Evolutionary conservation across 2,329 filamentous ascomycete genomes (phyloP).

Genomic region (Claviceps humidiphila): DNA sequence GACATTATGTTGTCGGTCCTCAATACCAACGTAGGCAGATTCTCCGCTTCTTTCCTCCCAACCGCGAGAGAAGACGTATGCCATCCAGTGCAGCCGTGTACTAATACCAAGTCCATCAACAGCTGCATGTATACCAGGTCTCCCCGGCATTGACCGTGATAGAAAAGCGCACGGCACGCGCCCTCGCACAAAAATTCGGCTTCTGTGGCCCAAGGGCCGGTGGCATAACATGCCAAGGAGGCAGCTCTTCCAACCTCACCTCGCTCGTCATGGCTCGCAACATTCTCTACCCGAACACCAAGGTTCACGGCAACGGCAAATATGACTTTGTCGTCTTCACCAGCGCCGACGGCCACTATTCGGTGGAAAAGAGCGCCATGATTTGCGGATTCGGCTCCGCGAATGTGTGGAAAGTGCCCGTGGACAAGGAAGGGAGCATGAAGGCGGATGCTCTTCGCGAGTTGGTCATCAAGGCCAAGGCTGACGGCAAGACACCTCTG

Average conservation of each 20-base stretch:
- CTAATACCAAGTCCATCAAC: slow-evolving; percentile 1
- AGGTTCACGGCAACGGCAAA: slow-evolving; percentile 53
- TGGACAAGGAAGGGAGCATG: slow-evolving; percentile 65
- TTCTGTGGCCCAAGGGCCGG: slow-evolving; percentile 57
- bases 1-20: slow-evolving; percentile 74
- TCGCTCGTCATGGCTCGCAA: slow-evolving; percentile 83
- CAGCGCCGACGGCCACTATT: slow-evolving; percentile 83
- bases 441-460: slow-evolving; percentile 49
- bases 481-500: slow-evolving; percentile 65
- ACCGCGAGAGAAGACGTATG: not conserved
- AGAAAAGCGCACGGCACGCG: slow-evolving; percentile 67
- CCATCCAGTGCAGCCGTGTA: not conserved
- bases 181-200: slow-evolving; percentile 65
- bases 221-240: slow-evolving; percentile 69
- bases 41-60: no score
- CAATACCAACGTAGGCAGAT: slow-evolving; percentile 67
- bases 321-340: slow-evolving; percentile 74
- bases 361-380: slow-evolving; percentile 86
- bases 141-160: slow-evolving; percentile 79
- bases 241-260: slow-evolving; percentile 71
- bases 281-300: slow-evolving; percentile 67
- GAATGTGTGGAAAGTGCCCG: slow-evolving; percentile 59
- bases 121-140: slow-evolving; percentile 85
- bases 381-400: slow-evolving; percentile 70
- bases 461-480: slow-evolving; percentile 47